A percentile compares a stretch with the other conserved stretches of the same genome.
Conservation (phyloP, 192 early-diverging fungal species). For the Coemansia sp. region DNA sequence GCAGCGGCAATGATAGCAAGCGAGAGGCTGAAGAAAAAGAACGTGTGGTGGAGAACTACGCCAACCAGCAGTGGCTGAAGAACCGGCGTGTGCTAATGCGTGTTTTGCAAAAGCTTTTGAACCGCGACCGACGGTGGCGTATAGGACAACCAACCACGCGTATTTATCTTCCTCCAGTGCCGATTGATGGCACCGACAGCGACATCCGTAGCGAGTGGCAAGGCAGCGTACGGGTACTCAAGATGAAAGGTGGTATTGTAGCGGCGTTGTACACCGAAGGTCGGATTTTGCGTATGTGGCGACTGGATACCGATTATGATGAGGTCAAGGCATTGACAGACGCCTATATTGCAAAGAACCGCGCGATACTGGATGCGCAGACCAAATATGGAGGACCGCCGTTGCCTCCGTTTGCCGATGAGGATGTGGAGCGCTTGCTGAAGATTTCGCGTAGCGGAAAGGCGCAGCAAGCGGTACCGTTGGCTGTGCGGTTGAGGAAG, state of each 20-base stretch:
- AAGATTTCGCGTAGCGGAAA: conserved; percentile 19
- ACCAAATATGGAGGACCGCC: conserved; percentile 27
- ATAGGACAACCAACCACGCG: conserved; percentile 24
- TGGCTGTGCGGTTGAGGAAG: conserved; percentile 15
- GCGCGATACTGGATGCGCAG: conserved; percentile 26
- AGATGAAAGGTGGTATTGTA: conserved; percentile 44
- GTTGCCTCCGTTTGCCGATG: conserved; percentile 21
- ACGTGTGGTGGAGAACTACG: conserved; percentile 25
- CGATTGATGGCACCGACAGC: conserved; percentile 34
- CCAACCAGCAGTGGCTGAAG: conserved; percentile 48
- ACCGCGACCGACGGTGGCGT: conserved; percentile 41
- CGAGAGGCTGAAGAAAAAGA: not conserved
- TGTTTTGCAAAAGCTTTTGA: conserved; percentile 38
- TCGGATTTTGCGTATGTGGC: conserved; percentile 30
- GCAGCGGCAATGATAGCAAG: not conserved
- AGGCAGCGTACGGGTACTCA: conserved; percentile 28
- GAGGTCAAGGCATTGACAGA: conserved; percentile 22
- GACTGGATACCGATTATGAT: conserved; percentile 22
- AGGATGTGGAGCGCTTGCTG: conserved; percentile 26
- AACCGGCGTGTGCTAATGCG: conserved; percentile 23
- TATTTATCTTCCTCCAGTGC: conserved; percentile 45
- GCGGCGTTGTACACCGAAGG: conserved; percentile 29
- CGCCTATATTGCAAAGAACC: conserved; percentile 26
- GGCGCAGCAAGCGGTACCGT: conserved; percentile 5
- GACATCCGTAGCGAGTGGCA: conserved; percentile 48